Evolutionary conservation across 371 early-diverging fungal species (phyloP), one percentile per base, ranked within the genome.

Genomic region (Dinochytrium kinnereticum): DNA sequence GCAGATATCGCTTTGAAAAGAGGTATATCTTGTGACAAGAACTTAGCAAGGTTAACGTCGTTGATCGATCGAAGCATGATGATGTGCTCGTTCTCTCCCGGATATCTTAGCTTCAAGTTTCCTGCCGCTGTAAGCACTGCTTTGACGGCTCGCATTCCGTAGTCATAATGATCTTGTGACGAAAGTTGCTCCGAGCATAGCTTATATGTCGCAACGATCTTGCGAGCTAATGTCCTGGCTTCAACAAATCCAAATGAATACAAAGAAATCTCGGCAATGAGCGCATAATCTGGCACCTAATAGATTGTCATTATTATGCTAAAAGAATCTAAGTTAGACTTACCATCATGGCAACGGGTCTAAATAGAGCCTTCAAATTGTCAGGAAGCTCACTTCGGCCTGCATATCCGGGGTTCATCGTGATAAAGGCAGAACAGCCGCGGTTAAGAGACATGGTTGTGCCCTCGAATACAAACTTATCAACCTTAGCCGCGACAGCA

Each of bases 321-420:
- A 39, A 39, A 7, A 2, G 40, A 21, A 5, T 13, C 28, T 7
- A 19, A 31, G 1, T 2, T 44, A 0, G 28, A 59, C 59, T 68
- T 72, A 81, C 86, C 87, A 87, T 85, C 88, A 88, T 87, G 10
- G 83, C 84, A 17, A 87, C 86, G 7, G 88, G 87, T 39, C 88
- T 61, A 78, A 89, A 88, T 28, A 89, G 64, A 1, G 88, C 88
- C 68, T 85, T 87, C 69, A 90, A 73, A 64, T 86, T 87, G 73
- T 85, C 87, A 0, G 90, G 90, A 26, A 90, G 78, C 64, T 86
- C 85, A 67, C 79, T 80, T 38, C 90, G 81, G 1, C 89, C 89
- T n/a, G 83, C 84, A 80, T 90, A 88, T 55, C 89, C 89, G 26
- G 88, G 84, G 73, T 90, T 90, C 88, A 90, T 87, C 15, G 90